Percentiles rank a stretch among this genome's conserved stretches.
Conservation (phyloP, 148 eudicot species). For the Euryodendron excelsum region DNA sequence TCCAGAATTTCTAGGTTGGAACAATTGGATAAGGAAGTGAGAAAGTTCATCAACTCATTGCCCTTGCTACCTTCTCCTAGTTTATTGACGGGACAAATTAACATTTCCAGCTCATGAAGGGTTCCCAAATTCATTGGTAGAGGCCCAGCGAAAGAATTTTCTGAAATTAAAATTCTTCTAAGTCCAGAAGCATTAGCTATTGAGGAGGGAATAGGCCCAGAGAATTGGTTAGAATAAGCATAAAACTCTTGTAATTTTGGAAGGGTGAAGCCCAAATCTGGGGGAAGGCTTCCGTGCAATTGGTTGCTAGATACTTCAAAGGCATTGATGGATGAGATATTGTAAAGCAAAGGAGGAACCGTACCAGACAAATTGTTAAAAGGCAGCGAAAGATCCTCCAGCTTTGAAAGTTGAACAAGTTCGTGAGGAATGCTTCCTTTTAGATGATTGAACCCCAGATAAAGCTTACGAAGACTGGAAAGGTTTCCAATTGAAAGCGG, state of each 20-base stretch:
- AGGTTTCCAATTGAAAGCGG: too few relatives aligned
- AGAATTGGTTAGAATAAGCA: too few relatives aligned
- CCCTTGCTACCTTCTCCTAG: neutral
- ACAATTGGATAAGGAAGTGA: too few relatives aligned
- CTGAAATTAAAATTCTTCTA: neutral
- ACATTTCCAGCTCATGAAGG: neutral
- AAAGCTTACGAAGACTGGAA: too few relatives aligned
- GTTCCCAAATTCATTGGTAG: too few relatives aligned
- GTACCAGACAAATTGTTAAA: neutral
- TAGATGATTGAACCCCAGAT: too few relatives aligned
- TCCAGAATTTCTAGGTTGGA: neutral
- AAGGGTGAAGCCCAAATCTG: too few relatives aligned
- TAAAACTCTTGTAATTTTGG: too few relatives aligned
- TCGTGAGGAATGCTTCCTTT: constrained; percentile 4
- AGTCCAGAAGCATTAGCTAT: neutral
- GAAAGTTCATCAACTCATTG: constrained; percentile 1
- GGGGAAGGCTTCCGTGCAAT: neutral
- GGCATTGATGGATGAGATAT: neutral
- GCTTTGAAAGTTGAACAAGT: neutral
- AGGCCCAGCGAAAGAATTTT: neutral
- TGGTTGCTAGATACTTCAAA: neutral
- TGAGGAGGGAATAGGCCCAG: too few relatives aligned
- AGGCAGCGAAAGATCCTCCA: neutral
- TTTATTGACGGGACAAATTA: neutral
- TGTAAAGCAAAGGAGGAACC: neutral